Percentiles rank a stretch among this genome's conserved stretches.
These are phyloP conservation scores for Chrysoporthe cubensis DNA, from an alignment of 2,329 filamentous ascomycete species.

Conservation along the genomic window DNA sequence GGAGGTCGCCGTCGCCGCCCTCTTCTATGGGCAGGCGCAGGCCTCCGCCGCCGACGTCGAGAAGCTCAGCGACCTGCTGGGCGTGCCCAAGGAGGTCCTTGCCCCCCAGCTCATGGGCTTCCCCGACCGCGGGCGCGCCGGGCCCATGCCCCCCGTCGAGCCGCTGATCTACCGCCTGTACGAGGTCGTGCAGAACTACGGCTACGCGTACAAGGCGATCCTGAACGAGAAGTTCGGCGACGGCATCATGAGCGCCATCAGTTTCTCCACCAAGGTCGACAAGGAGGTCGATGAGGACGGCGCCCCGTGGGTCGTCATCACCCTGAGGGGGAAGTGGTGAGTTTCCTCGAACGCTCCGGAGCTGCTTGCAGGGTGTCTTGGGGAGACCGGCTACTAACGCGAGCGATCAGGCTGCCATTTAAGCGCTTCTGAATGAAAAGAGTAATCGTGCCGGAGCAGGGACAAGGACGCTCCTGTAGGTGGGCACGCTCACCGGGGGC, in stretches of 20 bases:
- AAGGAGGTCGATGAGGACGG: constrained; percentile 90
- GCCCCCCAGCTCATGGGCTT: constrained; percentile 69
- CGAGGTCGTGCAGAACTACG: constrained; percentile 96
- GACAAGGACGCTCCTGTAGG: not conserved
- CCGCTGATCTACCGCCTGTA: constrained; percentile 89
- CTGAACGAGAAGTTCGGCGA: constrained; percentile 94
- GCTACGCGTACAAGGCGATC: constrained; percentile 93
- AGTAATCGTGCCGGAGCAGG: not conserved
- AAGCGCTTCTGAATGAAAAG: constrained; percentile 38
- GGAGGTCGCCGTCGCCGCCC: constrained; percentile 82
- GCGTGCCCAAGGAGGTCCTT: constrained; percentile 57
- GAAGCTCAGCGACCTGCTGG: constrained; percentile 62
- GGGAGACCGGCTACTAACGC: constrained; percentile 15
- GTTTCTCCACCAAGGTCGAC: constrained; percentile 87
- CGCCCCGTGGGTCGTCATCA: constrained; percentile 82
- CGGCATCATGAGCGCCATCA: constrained; percentile 96
- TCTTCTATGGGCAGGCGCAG: constrained; percentile 80
- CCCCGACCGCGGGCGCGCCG: constrained; percentile 77
- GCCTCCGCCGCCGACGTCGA: constrained; percentile 56
- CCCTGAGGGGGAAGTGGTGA: constrained; percentile 81
- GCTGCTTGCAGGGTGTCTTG: not conserved
- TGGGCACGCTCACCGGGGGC: not conserved
- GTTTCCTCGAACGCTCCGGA: constrained; percentile 33
- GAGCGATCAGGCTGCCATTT: constrained; percentile 40
- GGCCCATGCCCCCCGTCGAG: constrained; percentile 84